phyloP scores from a whole-genome alignment of 2,329 filamentous ascomycete genomes.

The Daldinia eschscholtzii region DNA sequence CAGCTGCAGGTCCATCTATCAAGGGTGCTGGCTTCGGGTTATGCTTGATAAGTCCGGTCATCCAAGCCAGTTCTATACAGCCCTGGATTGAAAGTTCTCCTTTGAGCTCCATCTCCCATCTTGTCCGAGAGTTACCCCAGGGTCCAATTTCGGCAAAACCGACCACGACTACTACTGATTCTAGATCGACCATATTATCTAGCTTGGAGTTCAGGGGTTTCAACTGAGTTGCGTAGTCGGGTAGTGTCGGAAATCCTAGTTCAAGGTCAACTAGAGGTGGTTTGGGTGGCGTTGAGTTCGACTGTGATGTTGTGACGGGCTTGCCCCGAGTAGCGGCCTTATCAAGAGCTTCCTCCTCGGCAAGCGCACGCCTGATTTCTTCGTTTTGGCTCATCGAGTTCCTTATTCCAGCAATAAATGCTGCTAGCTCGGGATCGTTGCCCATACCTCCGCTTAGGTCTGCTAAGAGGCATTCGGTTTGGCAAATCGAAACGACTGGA shows the following conservation, averaged over 20 bases:
- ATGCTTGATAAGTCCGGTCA: conserved; percentile 80
- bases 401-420: conserved; percentile 63
- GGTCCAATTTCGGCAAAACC: conserved; percentile 62
- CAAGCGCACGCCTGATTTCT: conserved; percentile 33
- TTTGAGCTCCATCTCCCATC: conserved; percentile 79
- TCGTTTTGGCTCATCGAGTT: conserved; percentile 38
- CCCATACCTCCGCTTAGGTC: conserved; percentile 57
- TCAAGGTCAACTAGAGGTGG: conserved; percentile 60
- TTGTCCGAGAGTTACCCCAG: conserved; percentile 77
- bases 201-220: conserved; percentile 44
- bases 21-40: conserved; percentile 69
- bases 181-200: conserved; percentile 56
- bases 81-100: conserved; percentile 78
- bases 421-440: conserved; percentile 48
- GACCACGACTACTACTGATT: conserved; percentile 55
- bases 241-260: conserved; percentile 48
- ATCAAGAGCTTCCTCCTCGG: conserved; percentile 40
- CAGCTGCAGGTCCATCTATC: conserved; percentile 75
- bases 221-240: conserved; percentile 45
- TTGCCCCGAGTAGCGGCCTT: conserved; percentile 27
- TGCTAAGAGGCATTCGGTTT: conserved; percentile 54
- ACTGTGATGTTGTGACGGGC: conserved; percentile 7
- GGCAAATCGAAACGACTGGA: conserved; percentile 49
- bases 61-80: conserved; percentile 79
- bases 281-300: conserved; percentile 12